A percentile compares a stretch with the other conserved stretches of the same genome.
These are phyloP conservation scores for Taiozyma sp. DNA, from an alignment of 1,139 yeast genomes.

Conservation along the genomic window DNA sequence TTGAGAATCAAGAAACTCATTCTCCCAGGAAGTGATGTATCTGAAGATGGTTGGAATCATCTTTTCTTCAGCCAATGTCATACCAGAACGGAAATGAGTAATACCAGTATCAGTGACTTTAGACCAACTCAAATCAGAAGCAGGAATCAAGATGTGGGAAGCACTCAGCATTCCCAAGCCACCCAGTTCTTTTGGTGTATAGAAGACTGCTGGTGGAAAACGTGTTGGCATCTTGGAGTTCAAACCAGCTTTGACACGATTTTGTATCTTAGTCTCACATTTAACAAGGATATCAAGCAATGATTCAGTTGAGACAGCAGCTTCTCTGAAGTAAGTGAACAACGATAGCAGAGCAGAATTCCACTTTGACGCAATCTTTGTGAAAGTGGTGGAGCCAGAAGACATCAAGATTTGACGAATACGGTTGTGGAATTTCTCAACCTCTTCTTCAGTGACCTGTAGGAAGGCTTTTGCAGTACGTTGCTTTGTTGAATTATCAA, in stretches of 20 bases:
- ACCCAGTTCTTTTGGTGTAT: constrained; percentile 95
- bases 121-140: constrained; percentile 89
- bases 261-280: constrained; percentile 91
- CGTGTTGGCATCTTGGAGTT: constrained; percentile 98
- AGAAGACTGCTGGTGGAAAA: constrained; percentile 98
- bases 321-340: constrained; percentile 90
- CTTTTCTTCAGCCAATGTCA: constrained; percentile 75
- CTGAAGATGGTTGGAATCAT: constrained; percentile 91
- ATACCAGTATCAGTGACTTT: constrained; percentile 93
- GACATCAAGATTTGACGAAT: constrained; percentile 91
- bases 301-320: constrained; percentile 78
- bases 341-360: constrained; percentile 85
- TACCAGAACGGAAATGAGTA: constrained; percentile 91
- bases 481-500: constrained; percentile 69
- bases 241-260: constrained; percentile 89
- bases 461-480: constrained; percentile 87
- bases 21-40: constrained; percentile 94
- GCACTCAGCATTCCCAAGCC: constrained; percentile 98
- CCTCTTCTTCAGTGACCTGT: constrained; percentile 77
- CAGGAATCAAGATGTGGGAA: constrained; percentile 90
- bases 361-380: constrained; percentile 95
- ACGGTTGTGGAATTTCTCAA: constrained; percentile 76
- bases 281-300: constrained; percentile 80
- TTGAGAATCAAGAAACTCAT: constrained; percentile 90
- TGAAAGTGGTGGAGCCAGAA: constrained; percentile 92